phyloP scores from a whole-genome alignment of 2,329 filamentous ascomycete species.

The Herpotrichia juniperi region DNA sequence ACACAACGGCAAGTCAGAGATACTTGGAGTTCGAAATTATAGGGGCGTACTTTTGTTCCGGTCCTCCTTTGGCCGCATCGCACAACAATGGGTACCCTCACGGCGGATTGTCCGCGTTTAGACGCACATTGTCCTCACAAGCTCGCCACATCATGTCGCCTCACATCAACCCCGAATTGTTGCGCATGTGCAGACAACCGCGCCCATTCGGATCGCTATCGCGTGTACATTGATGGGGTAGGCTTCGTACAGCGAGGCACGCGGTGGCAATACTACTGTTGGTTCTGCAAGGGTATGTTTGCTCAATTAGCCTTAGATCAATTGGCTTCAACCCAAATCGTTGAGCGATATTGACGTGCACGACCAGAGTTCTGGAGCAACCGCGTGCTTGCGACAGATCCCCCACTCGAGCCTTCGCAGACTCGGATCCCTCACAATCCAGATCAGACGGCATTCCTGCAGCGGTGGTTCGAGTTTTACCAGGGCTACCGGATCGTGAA shows the following conservation, averaged over 20 bases:
- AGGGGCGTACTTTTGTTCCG: too few relatives aligned
- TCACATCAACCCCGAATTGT: conserved; percentile 48
- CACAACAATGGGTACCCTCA: conserved; percentile 47
- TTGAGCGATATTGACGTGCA: conserved; percentile 12
- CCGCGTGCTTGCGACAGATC: conserved; percentile 49
- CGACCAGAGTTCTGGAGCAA: conserved; percentile 55
- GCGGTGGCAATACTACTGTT: conserved; percentile 58
- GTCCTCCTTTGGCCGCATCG: background rate
- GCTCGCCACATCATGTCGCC: conserved; percentile 48
- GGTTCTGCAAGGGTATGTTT: conserved; percentile 47
- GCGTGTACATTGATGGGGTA: conserved; percentile 57
- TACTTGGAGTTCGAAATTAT: too few relatives aligned
- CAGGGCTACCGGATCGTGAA: conserved; percentile 51
- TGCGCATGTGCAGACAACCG: conserved; percentile 50
- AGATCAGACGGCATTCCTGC: conserved; percentile 54
- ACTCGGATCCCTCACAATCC: conserved; percentile 55
- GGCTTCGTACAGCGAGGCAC: conserved; percentile 56
- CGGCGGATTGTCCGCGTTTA: conserved; percentile 42
- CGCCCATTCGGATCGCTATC: conserved; percentile 51
- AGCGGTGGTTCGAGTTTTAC: conserved; percentile 57
- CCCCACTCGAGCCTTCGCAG: conserved; percentile 48
- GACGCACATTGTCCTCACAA: conserved; percentile 49
- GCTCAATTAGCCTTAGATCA: background rate
- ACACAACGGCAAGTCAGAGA: background rate
- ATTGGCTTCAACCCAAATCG: background rate